Evolutionary conservation across 768 basidiomycete species (phyloP).

Genomic region (Nevesoporus exiguus): DNA sequence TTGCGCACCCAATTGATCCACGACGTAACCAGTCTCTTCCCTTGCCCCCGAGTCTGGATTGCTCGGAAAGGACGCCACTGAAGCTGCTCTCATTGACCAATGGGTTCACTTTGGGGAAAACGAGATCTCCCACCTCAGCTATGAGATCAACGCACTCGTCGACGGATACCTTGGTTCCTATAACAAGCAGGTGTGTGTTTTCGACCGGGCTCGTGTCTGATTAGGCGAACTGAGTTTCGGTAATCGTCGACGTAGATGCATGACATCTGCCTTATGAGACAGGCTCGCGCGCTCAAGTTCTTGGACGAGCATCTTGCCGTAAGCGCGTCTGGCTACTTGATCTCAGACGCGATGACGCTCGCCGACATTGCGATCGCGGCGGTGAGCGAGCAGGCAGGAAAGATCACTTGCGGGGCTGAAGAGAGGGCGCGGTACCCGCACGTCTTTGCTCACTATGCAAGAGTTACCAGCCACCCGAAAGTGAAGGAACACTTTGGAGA

Average conservation of each 20-base stretch:
- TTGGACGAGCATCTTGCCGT: slow-evolving; percentile 26
- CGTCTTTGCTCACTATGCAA: slow-evolving; percentile 26
- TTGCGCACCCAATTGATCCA: neutral
- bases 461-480: slow-evolving; percentile 16
- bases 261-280: slow-evolving; percentile 11
- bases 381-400: slow-evolving; percentile 20
- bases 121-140: slow-evolving; percentile 24
- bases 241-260: slow-evolving; percentile 14
- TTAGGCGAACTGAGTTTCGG: neutral
- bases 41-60: slow-evolving; percentile 26
- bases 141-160: slow-evolving; percentile 18
- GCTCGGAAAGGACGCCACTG: slow-evolving; percentile 21
- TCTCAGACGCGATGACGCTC: slow-evolving; percentile 24
- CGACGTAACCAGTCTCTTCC: slow-evolving; percentile 18
- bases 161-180: slow-evolving; percentile 20
- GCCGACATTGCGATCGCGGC: slow-evolving; percentile 26
- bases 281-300: slow-evolving; percentile 21
- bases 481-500: slow-evolving; percentile 19
- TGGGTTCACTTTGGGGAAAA: slow-evolving; percentile 31
- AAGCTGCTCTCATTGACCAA: slow-evolving; percentile 30
- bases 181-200: slow-evolving; percentile 18
- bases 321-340: slow-evolving; percentile 20
- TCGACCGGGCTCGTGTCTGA: neutral
- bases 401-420: slow-evolving; percentile 23
- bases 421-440: slow-evolving; percentile 28